These are phyloP conservation scores for Phytophthora hibernalis DNA, from an alignment of 352 stramenopile species.

Conservation along the genomic window DNA sequence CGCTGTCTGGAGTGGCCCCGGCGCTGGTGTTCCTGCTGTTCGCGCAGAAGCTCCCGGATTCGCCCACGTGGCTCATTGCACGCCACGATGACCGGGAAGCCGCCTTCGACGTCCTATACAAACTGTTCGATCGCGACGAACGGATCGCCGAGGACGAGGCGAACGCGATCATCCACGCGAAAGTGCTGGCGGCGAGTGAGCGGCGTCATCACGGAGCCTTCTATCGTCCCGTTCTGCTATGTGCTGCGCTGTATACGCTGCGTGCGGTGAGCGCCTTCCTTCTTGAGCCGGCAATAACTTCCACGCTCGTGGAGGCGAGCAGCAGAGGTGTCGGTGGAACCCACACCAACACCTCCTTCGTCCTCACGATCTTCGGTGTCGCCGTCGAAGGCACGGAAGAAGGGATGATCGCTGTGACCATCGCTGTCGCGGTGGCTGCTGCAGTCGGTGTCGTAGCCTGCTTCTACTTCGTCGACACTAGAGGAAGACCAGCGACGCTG, in stretches of 20 bases:
- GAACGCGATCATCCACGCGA: conserved; percentile 80
- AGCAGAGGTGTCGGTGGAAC: conserved; percentile 34
- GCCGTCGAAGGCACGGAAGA: conserved; percentile 59
- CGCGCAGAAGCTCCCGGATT: conserved; percentile 76
- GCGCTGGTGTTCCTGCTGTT: conserved; percentile 62
- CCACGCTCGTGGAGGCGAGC: conserved; percentile 35
- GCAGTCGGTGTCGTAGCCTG: conserved; percentile 56
- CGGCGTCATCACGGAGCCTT: conserved; percentile 68
- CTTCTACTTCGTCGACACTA: conserved; percentile 74
- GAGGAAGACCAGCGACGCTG: conserved; percentile 56
- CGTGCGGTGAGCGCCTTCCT: conserved; percentile 56
- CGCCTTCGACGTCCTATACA: conserved; percentile 67
- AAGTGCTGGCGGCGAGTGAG: conserved; percentile 61
- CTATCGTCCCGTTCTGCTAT: conserved; percentile 73
- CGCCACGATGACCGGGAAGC: conserved; percentile 74
- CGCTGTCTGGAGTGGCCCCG: conserved; percentile 57
- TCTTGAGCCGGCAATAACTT: conserved; percentile 61
- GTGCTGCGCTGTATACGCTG: conserved; percentile 54
- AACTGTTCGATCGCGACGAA: conserved; percentile 61
- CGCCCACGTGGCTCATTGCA: conserved; percentile 80
- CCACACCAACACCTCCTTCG: conserved; percentile 45
- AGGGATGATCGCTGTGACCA: conserved; percentile 53
- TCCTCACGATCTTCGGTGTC: conserved; percentile 69
- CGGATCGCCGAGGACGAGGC: conserved; percentile 67
- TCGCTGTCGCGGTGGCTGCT: conserved; percentile 51